Conservation (phyloP, 2,329 filamentous ascomycete genomes). For the Fusarium succisae region DNA sequence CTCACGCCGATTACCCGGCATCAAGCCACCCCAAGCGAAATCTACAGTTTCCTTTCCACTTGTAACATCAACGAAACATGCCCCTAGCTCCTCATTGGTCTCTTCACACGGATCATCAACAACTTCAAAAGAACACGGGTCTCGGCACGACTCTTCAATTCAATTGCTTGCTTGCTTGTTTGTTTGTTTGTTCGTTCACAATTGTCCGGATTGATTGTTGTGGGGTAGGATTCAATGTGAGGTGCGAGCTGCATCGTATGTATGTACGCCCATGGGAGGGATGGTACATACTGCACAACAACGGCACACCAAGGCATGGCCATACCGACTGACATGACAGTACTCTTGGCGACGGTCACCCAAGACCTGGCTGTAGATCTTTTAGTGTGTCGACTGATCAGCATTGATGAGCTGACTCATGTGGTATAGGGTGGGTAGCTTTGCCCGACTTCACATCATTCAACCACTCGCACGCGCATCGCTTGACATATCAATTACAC, state of each 20-base stretch:
- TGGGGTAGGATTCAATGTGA: not conserved
- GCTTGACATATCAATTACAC: not conserved
- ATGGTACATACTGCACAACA: not conserved
- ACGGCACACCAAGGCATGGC: not conserved
- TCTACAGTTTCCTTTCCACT: constrained; percentile 1
- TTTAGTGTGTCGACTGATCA: not conserved
- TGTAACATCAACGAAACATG: constrained; percentile 24
- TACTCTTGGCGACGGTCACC: constrained; percentile 1
- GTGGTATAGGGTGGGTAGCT: constrained; percentile 5
- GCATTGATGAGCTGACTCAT: not conserved
- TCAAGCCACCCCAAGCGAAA: constrained; percentile 9
- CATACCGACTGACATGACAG: not conserved
- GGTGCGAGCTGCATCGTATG: not conserved
- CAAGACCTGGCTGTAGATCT: constrained; percentile 12
- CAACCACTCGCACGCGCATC: not conserved
- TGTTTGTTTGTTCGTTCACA: not conserved
- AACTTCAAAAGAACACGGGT: not conserved
- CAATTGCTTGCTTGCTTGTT: not conserved
- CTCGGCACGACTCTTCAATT: not conserved
- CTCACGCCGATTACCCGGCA: constrained; percentile 19
- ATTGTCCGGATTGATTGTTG: not conserved
- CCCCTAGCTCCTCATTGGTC: not conserved
- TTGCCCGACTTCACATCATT: not conserved
- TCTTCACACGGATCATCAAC: not conserved
- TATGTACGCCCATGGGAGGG: not conserved